Evolutionary conservation across 2,329 filamentous ascomycete species (phyloP), one percentile per base, ranked within the genome.

Genomic region (Tolypocladium guangdongense): DNA sequence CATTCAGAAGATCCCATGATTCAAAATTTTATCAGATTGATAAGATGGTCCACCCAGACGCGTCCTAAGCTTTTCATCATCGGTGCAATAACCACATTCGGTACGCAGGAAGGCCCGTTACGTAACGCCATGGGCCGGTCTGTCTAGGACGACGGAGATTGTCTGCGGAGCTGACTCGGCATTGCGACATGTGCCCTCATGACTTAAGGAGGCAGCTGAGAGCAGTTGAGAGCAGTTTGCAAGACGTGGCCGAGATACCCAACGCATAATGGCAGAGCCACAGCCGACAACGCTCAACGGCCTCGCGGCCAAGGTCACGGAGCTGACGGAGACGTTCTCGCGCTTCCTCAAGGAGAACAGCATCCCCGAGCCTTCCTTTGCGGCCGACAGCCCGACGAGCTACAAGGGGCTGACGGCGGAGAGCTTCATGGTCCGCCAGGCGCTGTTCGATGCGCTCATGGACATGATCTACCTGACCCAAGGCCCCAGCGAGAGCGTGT

Each of bases 401-500:
- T 75, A 76, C 54, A 62, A 63, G 10, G 68, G 68, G n/a, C 58
- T 76, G 33, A 68, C 71, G 1, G 62, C 66, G 1, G 73, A 75
- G 37, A 65, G 68, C 20, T 77, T 77, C 59, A 64, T 74, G 56
- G 64, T 66, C 27, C 68, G 72, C 18, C 74, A 77, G 59, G 58
- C 63, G 41, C 67, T 78, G 6, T 60, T 73, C 12, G 75, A 78
- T 59, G 64, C 69, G 3, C 58, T 77, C 45, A 73, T 66, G 32
- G 74, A 78, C 51, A 66, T 78, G 64, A 71, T 66, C 57, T 73
- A 73, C 50, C 59, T 78, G 4, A 68, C 69, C 7, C 72, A 75
- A 51, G 75, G 75, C 0, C 75, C 75, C 0, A 76, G 73, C 56
- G 75, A 78, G 60, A 77, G 74, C 52, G 68, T 77, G 27, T 77